phyloP scores from a whole-genome alignment of 306 rosid species.

The Lupinus albus region DNA sequence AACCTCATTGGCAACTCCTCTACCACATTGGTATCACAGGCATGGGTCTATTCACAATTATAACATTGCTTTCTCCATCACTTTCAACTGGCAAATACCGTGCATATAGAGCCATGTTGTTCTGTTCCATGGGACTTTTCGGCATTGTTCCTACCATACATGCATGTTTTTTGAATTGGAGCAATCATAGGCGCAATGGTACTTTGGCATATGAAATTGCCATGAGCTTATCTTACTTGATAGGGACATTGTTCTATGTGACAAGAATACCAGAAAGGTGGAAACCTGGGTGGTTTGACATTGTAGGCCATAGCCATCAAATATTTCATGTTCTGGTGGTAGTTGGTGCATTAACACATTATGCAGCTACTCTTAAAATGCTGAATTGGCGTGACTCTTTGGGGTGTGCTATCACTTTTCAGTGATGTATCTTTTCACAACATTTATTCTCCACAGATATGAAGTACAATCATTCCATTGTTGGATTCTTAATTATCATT shows the following conservation, averaged over 20 bases:
- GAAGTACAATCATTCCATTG: constrained; percentile 16
- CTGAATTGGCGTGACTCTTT: constrained; percentile 71
- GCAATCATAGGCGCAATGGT: constrained; percentile 65
- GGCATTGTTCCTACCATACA: constrained; percentile 86
- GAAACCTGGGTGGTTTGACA: constrained; percentile 86
- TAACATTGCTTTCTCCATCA: constrained; percentile 64
- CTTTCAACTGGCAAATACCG: constrained; percentile 65
- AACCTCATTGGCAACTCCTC: constrained; percentile 78
- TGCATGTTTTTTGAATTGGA: constrained; percentile 75
- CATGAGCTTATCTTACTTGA: constrained; percentile 80
- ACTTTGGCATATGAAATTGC: constrained; percentile 66
- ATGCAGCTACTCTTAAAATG: constrained; percentile 74
- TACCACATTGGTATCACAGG: constrained; percentile 81
- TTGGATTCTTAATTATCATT: no score
- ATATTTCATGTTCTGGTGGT: constrained; percentile 85
- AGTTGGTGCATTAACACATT: constrained; percentile 84
- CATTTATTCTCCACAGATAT: constrained; percentile 20
- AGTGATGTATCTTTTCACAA: constrained; percentile 23
- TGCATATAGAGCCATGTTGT: constrained; percentile 66
- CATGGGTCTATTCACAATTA: constrained; percentile 79
- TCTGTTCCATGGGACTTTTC: constrained; percentile 89
- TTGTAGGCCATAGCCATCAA: constrained; percentile 96
- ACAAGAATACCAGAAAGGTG: constrained; percentile 83
- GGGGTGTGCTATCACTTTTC: constrained; percentile 53
- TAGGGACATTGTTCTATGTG: constrained; percentile 73